Evolutionary conservation across 2,329 filamentous ascomycete genomes (phyloP).

Genomic region (Helotiales sp.): DNA sequence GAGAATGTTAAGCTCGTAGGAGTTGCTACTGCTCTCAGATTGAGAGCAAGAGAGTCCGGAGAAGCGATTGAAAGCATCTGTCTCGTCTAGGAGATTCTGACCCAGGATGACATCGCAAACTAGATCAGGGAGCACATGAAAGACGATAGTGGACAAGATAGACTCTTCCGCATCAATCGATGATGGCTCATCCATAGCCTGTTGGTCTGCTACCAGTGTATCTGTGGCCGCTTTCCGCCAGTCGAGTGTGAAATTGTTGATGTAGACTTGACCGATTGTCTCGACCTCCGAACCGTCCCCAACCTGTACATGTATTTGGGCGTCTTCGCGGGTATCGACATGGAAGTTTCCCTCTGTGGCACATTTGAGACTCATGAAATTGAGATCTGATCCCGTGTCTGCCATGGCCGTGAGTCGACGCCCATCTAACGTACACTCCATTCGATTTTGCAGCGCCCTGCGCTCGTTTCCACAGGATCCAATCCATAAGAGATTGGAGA

Average conservation of each 20-base stretch:
- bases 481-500: not conserved
- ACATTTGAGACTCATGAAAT: slow-evolving; percentile 12
- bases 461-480: not conserved
- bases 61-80: slow-evolving; percentile 11
- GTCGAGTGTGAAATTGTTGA: not conserved
- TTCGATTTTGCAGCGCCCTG: not conserved
- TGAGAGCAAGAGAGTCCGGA: not conserved
- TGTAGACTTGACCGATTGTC: slow-evolving; percentile 1
- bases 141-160: not conserved
- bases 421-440: slow-evolving; percentile 4
- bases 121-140: slow-evolving; percentile 7
- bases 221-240: not conserved
- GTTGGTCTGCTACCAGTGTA: not conserved
- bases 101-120: slow-evolving; percentile 10
- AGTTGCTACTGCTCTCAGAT: not conserved
- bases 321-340: slow-evolving; percentile 6
- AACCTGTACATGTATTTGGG: not conserved
- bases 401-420: not conserved
- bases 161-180: not conserved
- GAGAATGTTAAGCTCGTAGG: not conserved
- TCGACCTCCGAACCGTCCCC: slow-evolving; percentile 3
- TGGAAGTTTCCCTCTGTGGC: slow-evolving; percentile 10
- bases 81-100: slow-evolving; percentile 6
- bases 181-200: not conserved
- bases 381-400: slow-evolving; percentile 15